These are phyloP conservation scores for Russula emetica DNA, from an alignment of 768 basidiomycete species.

Conservation along the genomic window DNA sequence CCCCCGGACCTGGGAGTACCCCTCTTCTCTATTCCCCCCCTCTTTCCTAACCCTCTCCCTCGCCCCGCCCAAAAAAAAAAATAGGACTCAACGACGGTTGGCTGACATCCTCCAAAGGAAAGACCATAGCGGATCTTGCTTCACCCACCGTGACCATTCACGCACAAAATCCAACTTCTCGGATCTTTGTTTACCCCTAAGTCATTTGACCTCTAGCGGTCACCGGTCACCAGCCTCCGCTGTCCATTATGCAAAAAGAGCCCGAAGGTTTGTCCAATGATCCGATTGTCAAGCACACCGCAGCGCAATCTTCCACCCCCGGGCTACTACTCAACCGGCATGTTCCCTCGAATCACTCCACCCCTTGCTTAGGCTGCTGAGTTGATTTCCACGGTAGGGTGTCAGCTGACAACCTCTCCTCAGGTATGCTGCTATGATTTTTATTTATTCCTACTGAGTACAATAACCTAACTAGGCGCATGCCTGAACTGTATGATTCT, in stretches of 20 bases:
- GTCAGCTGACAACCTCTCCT: constrained; percentile 3
- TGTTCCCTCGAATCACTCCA: not conserved
- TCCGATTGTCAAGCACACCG: not conserved
- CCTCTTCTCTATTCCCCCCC: not conserved
- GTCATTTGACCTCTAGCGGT: not conserved
- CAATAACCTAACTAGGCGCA: not conserved
- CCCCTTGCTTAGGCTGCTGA: not conserved
- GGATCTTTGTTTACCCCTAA: not conserved
- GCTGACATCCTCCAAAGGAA: not conserved
- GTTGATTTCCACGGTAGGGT: not conserved
- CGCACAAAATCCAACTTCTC: not conserved
- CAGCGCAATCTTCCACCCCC: not conserved
- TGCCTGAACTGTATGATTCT: not conserved
- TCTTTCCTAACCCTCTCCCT: not conserved
- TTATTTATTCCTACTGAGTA: not conserved
- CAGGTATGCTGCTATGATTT: not conserved
- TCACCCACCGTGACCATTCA: not conserved
- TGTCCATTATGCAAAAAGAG: not conserved
- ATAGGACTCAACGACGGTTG: not conserved
- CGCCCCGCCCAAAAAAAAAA: not conserved
- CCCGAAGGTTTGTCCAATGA: too few species aligned
- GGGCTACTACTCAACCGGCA: not conserved
- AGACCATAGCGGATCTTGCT: not conserved
- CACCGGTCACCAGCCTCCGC: not conserved
- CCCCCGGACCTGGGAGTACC: not conserved